Conservation (phyloP, 257 asterid genomes). For the Asclepias syriaca region DNA sequence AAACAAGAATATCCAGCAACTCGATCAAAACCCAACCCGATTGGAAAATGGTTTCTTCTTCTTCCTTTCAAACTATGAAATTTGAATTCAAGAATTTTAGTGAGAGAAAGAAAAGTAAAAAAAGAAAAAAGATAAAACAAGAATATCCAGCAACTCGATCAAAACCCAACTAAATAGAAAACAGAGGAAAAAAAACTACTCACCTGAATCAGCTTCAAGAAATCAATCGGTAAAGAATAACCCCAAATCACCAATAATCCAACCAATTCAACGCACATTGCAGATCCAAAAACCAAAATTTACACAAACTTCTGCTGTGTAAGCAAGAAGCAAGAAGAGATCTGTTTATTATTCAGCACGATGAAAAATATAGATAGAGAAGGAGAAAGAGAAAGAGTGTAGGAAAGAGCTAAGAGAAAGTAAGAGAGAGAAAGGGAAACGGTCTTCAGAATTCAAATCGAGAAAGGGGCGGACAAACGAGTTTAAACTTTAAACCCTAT, state of each 20-base stretch:
- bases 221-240: slow-evolving; percentile 2
- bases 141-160: background rate
- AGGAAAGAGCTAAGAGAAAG: slow-evolving; percentile 10
- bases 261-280: slow-evolving; percentile 18
- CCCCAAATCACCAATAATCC: slow-evolving; percentile 8
- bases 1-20: too few species aligned
- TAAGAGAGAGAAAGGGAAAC: slow-evolving; percentile 21
- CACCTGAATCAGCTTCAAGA: slow-evolving; percentile 24
- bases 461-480: slow-evolving; percentile 25
- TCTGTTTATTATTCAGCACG: slow-evolving; percentile 18
- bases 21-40: background rate
- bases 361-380: background rate
- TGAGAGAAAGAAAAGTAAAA: background rate
- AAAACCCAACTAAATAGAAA: background rate
- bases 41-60: background rate
- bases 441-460: slow-evolving; percentile 48
- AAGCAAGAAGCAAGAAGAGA: slow-evolving; percentile 12
- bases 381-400: slow-evolving; percentile 6
- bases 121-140: background rate
- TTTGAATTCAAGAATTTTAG: background rate
- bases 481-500: slow-evolving; percentile 35
- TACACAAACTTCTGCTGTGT: too few species aligned
- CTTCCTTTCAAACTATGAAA: background rate
- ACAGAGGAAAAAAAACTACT: background rate
- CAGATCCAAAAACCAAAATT: slow-evolving; percentile 20